Base-by-base conservation (phyloP, 179 eudicot genomes). In the Silene noctiflora region DNA sequence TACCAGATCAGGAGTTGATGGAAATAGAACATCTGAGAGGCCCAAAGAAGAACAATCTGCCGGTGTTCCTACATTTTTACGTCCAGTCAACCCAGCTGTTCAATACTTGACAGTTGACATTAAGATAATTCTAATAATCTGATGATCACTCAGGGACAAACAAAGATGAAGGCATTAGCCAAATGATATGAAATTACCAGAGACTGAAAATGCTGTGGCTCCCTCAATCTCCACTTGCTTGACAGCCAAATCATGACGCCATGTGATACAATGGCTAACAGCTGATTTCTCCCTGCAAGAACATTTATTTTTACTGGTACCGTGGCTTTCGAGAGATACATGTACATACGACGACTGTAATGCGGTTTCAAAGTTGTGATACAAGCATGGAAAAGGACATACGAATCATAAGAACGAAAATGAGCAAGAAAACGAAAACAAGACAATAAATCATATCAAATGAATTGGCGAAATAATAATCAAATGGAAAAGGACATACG, bases 41-140 rank as follows among this genome's bases (percentile, higher is more conserved):
- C 99, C 99, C 82, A 95, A 73, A 59, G 99, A 91, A 78, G 97
- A 73, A 82, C 97, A 95, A 71, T 95, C 99, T 25, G 99, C 97
- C 27, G 99, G 99, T 76, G 96, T 89, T 78, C 99, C 99, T n/a
- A n/a, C 33, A 31, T 2, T 62, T 62, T 65, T 31, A 65, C 29
- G 16, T 11, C 22, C 44, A 65, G 11, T 17, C 22, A 65, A 31
- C 46, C 10, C 46, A 66, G 69, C 4, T 69, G 24, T 12, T 42
- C 19, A 69, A 17, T 24, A 21, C 72, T 8, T 33, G 7, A 33
- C 33, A 29, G 4, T 48, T 29, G 3, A 29, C 39, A 5, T 7
- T 51, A 35, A 69, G 56, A 21, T 19, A 44, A 25, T 11, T 44
- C 72, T 44, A 68, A 44, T 1, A 0, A 42, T 17, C 6, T 13